Evolutionary conservation across 305 asterid genomes (phyloP), one percentile per base, ranked within the genome.

Genomic region (Rubia occidens): DNA sequence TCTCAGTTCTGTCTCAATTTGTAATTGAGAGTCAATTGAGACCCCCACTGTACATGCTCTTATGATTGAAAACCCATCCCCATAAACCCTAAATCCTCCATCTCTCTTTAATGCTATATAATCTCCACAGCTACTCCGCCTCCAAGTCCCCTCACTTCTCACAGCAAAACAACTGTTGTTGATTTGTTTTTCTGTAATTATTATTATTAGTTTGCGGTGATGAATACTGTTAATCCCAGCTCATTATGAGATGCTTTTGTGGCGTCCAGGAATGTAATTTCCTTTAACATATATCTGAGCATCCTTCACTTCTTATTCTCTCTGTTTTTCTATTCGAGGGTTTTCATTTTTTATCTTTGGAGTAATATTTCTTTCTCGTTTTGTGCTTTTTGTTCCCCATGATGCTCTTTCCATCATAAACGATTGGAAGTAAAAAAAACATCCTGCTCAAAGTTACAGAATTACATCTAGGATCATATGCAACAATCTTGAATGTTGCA

Each of bases 171-270:
- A 51, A 4, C 56, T 51, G 10, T 5, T 5, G 9, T 58, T 9
- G 9, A 6, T 35, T 15, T 7, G 3, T 6, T 42, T 13, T 15
- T 18, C 15, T 3, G 11, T n/a, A 8, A 4, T 24, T 64, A 1
- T 3, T 8, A 7, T 24, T 11, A 17, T 51, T 68, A 2, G 15
- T 20, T 6, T 20, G 89, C 88, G 1, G 39, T 85, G 95, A 87
- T 80, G 91, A 87, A 74, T 53, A 66, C 74, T 83, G 69, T 70
- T 75, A 79, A 82, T 84, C 91, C 91, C 91, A 87, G 95, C 95
- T 87, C 88, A 87, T 87, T 87, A 85, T 69, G 95, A 85, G 91
- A 54, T 80, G 56, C 56, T 51, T 84, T 85, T 82, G 77, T 18
- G 35, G 64, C 35, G 91, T 79, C 89, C 6, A 81, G 87, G 95